These are phyloP conservation scores for Jasminum sambac DNA, from an alignment of 257 asterid genomes.

Conservation along the genomic window DNA sequence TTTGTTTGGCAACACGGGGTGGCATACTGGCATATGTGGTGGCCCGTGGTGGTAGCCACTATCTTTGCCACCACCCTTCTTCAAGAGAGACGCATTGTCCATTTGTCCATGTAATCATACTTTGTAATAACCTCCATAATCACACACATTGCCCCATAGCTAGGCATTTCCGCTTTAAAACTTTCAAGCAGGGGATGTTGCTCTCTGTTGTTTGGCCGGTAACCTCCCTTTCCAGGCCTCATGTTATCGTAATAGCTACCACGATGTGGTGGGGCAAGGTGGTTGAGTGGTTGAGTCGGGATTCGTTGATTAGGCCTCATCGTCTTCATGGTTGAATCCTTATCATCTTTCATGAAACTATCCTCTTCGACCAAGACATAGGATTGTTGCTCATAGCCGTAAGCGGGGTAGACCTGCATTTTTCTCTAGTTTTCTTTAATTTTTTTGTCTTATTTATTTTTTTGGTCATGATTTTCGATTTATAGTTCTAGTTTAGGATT, in stretches of 20 bases:
- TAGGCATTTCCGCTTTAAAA: not conserved
- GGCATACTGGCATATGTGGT: no score
- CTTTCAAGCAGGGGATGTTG: not conserved
- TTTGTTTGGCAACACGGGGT: no score
- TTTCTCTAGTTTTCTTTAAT: not conserved
- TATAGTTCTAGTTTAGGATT: not conserved
- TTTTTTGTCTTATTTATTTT: not conserved
- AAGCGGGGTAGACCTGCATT: not conserved
- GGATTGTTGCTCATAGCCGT: not conserved
- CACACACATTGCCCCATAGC: not conserved
- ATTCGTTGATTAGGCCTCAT: not conserved
- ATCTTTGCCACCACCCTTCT: no score
- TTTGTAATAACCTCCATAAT: no score
- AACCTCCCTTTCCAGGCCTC: not conserved
- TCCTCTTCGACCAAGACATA: not conserved
- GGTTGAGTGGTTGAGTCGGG: not conserved
- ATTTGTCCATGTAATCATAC: not conserved
- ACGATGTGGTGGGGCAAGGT: not conserved
- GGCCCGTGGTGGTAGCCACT: no score
- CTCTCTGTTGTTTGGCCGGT: not conserved
- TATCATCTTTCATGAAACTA: not conserved
- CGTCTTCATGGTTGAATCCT: not conserved
- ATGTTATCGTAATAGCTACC: not conserved
- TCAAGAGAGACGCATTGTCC: not conserved
- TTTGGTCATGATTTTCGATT: not conserved